Base-by-base conservation (phyloP, 257 asterid species). In the Scutellaria barbata region DNA sequence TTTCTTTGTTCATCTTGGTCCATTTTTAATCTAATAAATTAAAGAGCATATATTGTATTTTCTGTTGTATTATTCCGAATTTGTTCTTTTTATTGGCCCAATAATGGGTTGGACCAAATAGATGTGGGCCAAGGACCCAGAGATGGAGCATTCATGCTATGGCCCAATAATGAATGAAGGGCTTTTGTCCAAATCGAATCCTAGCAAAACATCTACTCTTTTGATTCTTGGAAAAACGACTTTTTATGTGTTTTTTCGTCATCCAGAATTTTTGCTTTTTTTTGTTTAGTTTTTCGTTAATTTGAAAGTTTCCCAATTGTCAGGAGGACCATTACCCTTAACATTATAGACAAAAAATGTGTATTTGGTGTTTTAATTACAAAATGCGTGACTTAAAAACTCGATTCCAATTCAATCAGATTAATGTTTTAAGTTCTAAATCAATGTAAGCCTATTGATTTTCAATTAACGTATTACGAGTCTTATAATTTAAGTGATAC, bases 171-270 rank as follows among this genome's bases (percentile, higher is more conserved):
- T 60, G 50, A 71, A 37, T 75, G 78, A 66, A 63, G 69, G 20
- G 39, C 61, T 43, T 74, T 68, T 60, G 25, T 51, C 52, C 64
- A 67, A 66, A 64, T 69, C 78, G 82, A 76, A 78, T 81, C 74
- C 41, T 42, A 52, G 62, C 17, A 71, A 64, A 63, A 56, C 1
- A 67, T 46, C 69, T 2, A 40, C n/a, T 41, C 30, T 42, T 58
- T 59, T 35, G 66, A 74, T 66, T 74, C 74, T 39, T 70, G 39
- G 43, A 17, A 59, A 78, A 46, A 45, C 63, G 5, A 62, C 35
- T 75, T 66, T 67, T 63, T 22, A 2, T 42, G 10, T 56, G 35
- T 30, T 30, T 60, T 66, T 37, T 17, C 16, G 57, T 76, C 70
- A 69, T 69, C 76, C 56, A 54, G 72, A 69, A 61, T 61, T 52